Evolutionary conservation across 2,329 filamentous ascomycete species (phyloP).

Genomic region (Cladophialophora bantiana): DNA sequence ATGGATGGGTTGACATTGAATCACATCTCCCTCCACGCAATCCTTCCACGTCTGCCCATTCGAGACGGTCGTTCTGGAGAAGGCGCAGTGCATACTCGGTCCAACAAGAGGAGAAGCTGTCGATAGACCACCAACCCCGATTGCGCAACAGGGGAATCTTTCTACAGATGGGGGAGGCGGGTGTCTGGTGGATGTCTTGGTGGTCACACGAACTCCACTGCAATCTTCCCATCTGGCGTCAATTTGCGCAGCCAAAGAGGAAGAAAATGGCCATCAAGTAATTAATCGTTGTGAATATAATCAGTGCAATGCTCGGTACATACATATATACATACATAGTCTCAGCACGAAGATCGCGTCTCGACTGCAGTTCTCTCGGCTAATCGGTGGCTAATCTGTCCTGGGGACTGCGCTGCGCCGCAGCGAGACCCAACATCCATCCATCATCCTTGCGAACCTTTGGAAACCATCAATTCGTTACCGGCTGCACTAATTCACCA

Average conservation of each 20-base stretch:
- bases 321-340: no score
- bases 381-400: slow-evolving; percentile 6
- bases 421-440: slow-evolving; percentile 2
- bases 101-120: neutral
- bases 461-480: slow-evolving; percentile 4
- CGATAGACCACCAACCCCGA: neutral
- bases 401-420: neutral
- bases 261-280: neutral
- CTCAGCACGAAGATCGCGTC: no score
- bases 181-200: slow-evolving; percentile 27
- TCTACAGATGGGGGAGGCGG: slow-evolving; percentile 8
- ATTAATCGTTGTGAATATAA: neutral
- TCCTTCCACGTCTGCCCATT: neutral
- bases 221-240: slow-evolving; percentile 11
- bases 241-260: neutral
- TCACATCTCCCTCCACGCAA: neutral
- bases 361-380: neutral
- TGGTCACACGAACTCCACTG: slow-evolving; percentile 22
- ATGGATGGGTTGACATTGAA: slow-evolving; percentile 3
- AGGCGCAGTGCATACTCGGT: neutral
- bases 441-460: slow-evolving; percentile 9
- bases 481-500: neutral
- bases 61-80: no score
- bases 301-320: no score
- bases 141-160: neutral